Evolutionary conservation across 306 rosid species (phyloP), one percentile per base, ranked within the genome.

Genomic region (Ormosia semicastrata): DNA sequence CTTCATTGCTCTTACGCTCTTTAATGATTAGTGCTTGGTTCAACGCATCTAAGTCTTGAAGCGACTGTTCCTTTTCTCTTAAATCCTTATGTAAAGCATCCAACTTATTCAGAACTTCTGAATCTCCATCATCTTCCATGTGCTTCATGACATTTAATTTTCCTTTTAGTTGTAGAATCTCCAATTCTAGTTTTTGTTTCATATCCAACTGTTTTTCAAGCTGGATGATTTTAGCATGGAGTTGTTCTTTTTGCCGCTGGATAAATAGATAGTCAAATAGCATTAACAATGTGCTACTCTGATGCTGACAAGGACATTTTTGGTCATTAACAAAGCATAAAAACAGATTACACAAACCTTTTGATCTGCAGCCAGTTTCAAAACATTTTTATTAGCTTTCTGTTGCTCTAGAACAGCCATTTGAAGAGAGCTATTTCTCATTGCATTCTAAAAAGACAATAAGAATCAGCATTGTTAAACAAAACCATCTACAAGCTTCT

Each of bases 341-440:
- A 79, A 76, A 70, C n/a, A 60, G 39, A 73, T 71, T 87, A 84
- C 81, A 76, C 89, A 79, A 74, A 96, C 99, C 99, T 94, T 91
- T 73, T 96, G 99, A 81, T 94, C 99, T 66, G 92, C 97, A 1
- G 97, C 98, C 79, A 96, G 85, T 87, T 92, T 96, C 86, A 92
- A 54, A 68, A 96, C 84, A 69, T 91, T 91, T 78, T 88, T 92
- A 56, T 90, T 92, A 63, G 97, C 97, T 86, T 78, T 93, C 73
- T 78, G 81, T 83, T 94, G 98, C 91, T 91, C 99, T 85, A 82
- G 54, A 81, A 89, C 84, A 84, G 99, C 99, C 93, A 94, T 75
- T 80, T 91, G 89, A 68, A 96, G 92, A 86, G 94, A 88, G 82
- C 89, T 88, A 63, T 96, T 91, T 77, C 70, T 92, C 32, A 85